phyloP scores from a whole-genome alignment of 257 asterid genomes.

The Voacanga thouarsii region DNA sequence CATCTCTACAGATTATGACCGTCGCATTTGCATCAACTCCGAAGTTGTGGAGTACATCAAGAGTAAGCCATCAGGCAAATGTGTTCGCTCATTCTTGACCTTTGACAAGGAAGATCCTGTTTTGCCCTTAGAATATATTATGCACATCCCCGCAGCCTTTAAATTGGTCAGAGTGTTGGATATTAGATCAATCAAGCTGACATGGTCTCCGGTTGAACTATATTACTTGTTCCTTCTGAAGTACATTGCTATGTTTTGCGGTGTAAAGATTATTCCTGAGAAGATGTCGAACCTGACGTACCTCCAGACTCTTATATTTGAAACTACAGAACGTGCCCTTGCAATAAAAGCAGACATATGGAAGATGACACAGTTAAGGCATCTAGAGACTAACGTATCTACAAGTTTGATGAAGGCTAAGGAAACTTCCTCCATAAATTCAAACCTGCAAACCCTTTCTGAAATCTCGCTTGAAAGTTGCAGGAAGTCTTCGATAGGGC shows the following conservation, averaged over 20 bases:
- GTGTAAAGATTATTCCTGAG: neutral
- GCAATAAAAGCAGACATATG: too few relatives aligned
- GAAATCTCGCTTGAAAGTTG: too few relatives aligned
- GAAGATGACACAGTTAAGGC: too few relatives aligned
- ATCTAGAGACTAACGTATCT: too few relatives aligned
- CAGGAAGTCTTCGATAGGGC: neutral
- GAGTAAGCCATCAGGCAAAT: slow-evolving; percentile 1
- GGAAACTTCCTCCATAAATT: too few relatives aligned
- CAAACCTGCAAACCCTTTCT: too few relatives aligned
- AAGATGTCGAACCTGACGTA: too few relatives aligned
- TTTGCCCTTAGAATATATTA: neutral
- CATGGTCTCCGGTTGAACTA: slow-evolving; percentile 24
- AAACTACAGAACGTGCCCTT: too few relatives aligned
- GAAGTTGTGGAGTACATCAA: neutral
- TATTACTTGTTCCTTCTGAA: slow-evolving; percentile 34
- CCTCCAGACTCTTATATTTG: too few relatives aligned
- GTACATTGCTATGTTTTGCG: slow-evolving; percentile 30
- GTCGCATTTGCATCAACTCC: slow-evolving; percentile 21
- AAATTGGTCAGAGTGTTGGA: slow-evolving; percentile 20
- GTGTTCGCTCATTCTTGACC: slow-evolving; percentile 21
- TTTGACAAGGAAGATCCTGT: neutral
- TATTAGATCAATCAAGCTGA: slow-evolving; percentile 6
- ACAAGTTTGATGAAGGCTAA: too few relatives aligned
- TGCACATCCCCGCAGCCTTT: slow-evolving; percentile 6
- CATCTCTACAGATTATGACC: neutral